Evolutionary conservation across 805 yeast genomes (phyloP).

Genomic region (Pichia gijzeniarum): DNA sequence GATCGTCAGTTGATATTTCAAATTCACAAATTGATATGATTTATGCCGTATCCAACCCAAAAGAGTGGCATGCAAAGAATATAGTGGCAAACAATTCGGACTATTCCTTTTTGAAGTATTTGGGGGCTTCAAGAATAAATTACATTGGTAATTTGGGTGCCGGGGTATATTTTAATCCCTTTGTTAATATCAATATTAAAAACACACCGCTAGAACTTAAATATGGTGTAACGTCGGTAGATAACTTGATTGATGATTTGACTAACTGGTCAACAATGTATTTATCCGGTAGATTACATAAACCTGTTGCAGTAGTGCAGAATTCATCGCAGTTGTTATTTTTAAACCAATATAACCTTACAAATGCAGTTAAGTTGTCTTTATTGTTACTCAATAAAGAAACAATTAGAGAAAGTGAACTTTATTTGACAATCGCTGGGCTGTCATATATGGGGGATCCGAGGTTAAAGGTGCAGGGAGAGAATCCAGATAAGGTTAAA

Average conservation of each 20-base stretch:
- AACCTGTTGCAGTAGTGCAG: constrained; percentile 76
- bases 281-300: constrained; percentile 87
- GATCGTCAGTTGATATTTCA: constrained; percentile 30
- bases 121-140: constrained; percentile 56
- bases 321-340: constrained; percentile 58
- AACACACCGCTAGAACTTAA: constrained; percentile 40
- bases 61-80: constrained; percentile 72
- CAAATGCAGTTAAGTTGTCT: constrained; percentile 70
- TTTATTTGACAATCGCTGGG: constrained; percentile 71
- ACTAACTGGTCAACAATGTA: constrained; percentile 83
- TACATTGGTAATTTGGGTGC: constrained; percentile 68
- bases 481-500: constrained; percentile 79
- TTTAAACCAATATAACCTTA: constrained; percentile 69
- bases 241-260: constrained; percentile 58
- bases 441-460: constrained; percentile 89
- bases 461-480: constrained; percentile 80
- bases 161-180: constrained; percentile 93
- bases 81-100: constrained; percentile 62
- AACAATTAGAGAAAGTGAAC: constrained; percentile 34
- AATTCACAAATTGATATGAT: constrained; percentile 79
- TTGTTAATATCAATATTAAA: constrained; percentile 36
- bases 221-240: constrained; percentile 77
- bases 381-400: constrained; percentile 43
- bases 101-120: constrained; percentile 59
- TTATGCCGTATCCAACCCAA: constrained; percentile 69